Evolutionary conservation across 495 filamentous ascomycete species (phyloP), one percentile per base, ranked within the genome.

Genomic region (Xylaria palmicola): DNA sequence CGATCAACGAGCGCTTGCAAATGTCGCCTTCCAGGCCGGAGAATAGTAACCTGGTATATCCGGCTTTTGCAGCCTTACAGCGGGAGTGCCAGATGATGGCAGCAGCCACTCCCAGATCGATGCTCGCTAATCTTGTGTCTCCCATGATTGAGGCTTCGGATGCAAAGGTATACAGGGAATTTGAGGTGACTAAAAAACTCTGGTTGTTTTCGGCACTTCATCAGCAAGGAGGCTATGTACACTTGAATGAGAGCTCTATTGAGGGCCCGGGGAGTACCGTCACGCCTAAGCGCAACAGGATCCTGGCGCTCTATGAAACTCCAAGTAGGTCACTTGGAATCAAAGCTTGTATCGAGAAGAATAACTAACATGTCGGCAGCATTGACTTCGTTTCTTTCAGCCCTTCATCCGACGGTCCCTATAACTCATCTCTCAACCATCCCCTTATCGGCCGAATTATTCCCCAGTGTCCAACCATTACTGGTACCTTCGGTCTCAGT

Each of bases 101-200:
- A 0, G 70, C 73, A 4, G 77, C 78, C 8, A 76, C 68, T 49
- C 64, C 74, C 3, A 68, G 78, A 45, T 72, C 76, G 22, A 72
- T 78, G 48, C 70, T 81, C 3, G 69, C 69, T 53, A 71, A 77
- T n/a, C 68, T 83, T 27, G 75, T 68, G n/a, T 75, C 79, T 49
- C 70, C 70, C 40, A 78, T 74, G 73, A 69, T 72, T 1, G 65
- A 69, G 24, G 62, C 74, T 12, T 56, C 69, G 2, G 77, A 80
- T 48, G 74, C 74, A 8, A 65, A 56, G 6, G 66, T 76, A 17
- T 78, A 73, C 52, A 73, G 69, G 57, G 70, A 76, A 22, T 62
- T 74, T 24, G 75, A 76, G 59, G 72, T 72, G 67, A 65, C 71
- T 17, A 78, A 75, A 62, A 76, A 77, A 48, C 66, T 74, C 26